A percentile compares a stretch with the other conserved stretches of the same genome.
Conservation (phyloP, 306 rosid genomes). For the Cucurbita argyrosperma region DNA sequence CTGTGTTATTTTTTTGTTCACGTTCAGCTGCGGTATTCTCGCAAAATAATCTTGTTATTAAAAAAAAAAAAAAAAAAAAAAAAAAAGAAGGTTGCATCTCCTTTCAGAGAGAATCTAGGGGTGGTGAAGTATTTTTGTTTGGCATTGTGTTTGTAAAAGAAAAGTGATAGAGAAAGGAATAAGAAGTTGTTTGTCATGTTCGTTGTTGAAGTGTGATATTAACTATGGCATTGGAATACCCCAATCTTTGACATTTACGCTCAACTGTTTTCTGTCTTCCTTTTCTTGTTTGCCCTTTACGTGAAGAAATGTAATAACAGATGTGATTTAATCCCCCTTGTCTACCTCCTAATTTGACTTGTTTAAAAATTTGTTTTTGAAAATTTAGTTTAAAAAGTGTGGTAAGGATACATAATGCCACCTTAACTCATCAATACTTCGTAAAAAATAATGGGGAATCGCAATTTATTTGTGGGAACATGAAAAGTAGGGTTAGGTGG, state of each 20-base stretch:
- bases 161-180: slow-evolving; percentile 17
- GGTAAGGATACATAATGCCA: too few species aligned
- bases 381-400: too few species aligned
- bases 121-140: slow-evolving; percentile 22
- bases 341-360: neutral
- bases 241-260: slow-evolving; percentile 2
- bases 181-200: neutral
- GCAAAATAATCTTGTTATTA: slow-evolving; percentile 17
- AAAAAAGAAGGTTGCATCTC: neutral
- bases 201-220: neutral
- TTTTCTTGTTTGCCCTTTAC: neutral
- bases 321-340: neutral
- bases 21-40: slow-evolving; percentile 18
- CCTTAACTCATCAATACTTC: too few species aligned
- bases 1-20: slow-evolving; percentile 11
- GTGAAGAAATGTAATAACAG: neutral
- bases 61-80: neutral
- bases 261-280: neutral
- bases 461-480: too few species aligned
- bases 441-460: too few species aligned
- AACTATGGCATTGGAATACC: neutral
- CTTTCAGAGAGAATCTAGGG: slow-evolving; percentile 19
- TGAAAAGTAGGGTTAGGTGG: too few species aligned
- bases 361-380: too few species aligned
- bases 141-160: slow-evolving; percentile 24